phyloP scores from a whole-genome alignment of 306 rosid species.

The Comarum palustre region DNA sequence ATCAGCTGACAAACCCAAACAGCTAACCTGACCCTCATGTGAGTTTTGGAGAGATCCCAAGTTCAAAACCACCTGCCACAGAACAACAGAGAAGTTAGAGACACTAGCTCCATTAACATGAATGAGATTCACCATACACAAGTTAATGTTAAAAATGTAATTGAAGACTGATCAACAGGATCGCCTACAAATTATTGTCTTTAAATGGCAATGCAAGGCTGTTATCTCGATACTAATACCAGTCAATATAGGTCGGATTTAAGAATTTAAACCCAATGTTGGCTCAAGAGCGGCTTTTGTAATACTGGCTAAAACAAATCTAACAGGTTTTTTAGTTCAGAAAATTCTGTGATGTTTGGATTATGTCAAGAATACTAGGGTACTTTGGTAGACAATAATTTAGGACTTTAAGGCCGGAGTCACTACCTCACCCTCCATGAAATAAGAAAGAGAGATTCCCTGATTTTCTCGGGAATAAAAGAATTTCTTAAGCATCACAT shows the following conservation, averaged over 20 bases:
- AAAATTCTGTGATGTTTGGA: not conserved
- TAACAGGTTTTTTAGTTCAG: not conserved
- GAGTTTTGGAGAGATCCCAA: conserved; percentile 87
- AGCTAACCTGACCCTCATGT: conserved; percentile 69
- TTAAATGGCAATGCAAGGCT: not conserved
- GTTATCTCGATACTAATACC: not conserved
- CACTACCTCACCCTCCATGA: not conserved
- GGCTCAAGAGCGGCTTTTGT: not conserved
- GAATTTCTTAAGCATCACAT: no score
- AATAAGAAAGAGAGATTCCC: not conserved
- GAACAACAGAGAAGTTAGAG: conserved; percentile 16
- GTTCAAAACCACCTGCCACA: conserved; percentile 74
- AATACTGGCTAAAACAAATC: not conserved
- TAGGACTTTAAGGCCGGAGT: not conserved
- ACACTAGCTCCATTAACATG: conserved; percentile 8
- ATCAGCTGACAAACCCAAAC: conserved; percentile 96
- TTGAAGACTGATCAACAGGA: not conserved
- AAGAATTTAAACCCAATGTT: not conserved
- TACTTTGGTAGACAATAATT: not conserved
- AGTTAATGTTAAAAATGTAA: not conserved
- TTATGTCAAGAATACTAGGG: not conserved
- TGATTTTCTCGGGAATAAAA: not conserved
- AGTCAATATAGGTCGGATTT: not conserved
- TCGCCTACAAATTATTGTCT: not conserved
- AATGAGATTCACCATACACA: conserved; percentile 5